These are phyloP conservation scores for Boletus rex-veris DNA, from an alignment of 768 basidiomycete species.

Conservation along the genomic window DNA sequence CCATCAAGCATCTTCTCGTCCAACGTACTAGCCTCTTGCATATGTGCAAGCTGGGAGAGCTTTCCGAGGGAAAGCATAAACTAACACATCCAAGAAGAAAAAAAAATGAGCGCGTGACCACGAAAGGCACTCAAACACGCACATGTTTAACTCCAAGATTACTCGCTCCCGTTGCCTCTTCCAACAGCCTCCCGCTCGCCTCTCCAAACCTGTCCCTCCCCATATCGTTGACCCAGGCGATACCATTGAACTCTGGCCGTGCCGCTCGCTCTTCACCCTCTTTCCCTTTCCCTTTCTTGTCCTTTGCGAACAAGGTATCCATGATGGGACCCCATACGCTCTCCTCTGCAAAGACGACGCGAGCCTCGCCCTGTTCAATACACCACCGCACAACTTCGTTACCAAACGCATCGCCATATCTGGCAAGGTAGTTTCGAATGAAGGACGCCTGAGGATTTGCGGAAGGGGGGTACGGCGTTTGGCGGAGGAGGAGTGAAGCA, in stretches of 20 bases:
- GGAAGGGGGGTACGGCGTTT: constrained; percentile 57
- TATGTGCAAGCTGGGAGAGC: constrained; percentile 68
- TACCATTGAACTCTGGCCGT: constrained; percentile 45
- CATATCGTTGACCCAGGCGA: constrained; percentile 89
- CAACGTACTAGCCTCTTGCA: constrained; percentile 41
- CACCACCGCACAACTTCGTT: constrained; percentile 92
- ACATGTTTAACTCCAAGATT: constrained; percentile 79
- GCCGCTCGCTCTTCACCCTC: constrained; percentile 36
- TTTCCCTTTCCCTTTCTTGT: constrained; percentile 22
- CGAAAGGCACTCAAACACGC: constrained; percentile 19
- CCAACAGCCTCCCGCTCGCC: constrained; percentile 61
- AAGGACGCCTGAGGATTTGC: constrained; percentile 60
- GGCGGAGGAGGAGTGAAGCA: constrained; percentile 77
- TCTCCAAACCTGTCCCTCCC: constrained; percentile 60
- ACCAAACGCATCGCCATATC: constrained; percentile 80
- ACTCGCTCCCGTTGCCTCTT: constrained; percentile 53
- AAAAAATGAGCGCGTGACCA: not conserved
- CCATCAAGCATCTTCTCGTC: constrained; percentile 59
- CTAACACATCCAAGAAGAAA: constrained; percentile 39
- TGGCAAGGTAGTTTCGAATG: constrained; percentile 70
- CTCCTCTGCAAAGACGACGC: constrained; percentile 78
- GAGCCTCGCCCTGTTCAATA: constrained; percentile 82
- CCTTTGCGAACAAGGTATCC: constrained; percentile 59
- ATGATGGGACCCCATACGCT: constrained; percentile 58
- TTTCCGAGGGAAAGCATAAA: constrained; percentile 91